These are phyloP conservation scores for Trichosporon inkin DNA, from an alignment of 1,284 basidiomycete species.

Conservation along the genomic window DNA sequence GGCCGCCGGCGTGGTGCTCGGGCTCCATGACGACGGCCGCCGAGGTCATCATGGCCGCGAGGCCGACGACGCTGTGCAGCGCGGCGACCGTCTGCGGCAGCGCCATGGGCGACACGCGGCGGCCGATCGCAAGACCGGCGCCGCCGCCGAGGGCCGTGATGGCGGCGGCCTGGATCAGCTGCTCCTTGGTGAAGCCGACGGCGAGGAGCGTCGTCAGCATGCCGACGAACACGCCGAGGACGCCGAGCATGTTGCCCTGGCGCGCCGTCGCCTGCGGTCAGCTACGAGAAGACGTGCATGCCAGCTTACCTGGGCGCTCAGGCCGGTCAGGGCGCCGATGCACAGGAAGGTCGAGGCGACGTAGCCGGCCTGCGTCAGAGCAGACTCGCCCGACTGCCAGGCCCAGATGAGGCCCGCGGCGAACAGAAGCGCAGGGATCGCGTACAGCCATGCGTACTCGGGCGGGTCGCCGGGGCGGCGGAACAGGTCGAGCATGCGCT, in stretches of 20 bases:
- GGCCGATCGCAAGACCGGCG: constrained; percentile 64
- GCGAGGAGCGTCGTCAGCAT: constrained; percentile 72
- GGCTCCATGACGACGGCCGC: constrained; percentile 72
- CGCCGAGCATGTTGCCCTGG: constrained; percentile 74
- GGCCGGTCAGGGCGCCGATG: constrained; percentile 57
- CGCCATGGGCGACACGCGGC: constrained; percentile 76
- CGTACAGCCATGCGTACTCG: constrained; percentile 76
- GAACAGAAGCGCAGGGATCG: constrained; percentile 69
- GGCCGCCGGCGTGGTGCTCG: constrained; percentile 26
- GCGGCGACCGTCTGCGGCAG: constrained; percentile 73
- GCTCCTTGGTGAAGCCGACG: constrained; percentile 70
- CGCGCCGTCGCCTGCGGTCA: constrained; percentile 64
- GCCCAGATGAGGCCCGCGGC: constrained; percentile 73
- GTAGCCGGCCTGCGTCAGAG: constrained; percentile 80
- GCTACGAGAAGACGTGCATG: not conserved
- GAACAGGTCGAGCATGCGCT: constrained; percentile 86
- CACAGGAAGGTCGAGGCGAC: constrained; percentile 73
- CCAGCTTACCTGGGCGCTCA: constrained; percentile 33
- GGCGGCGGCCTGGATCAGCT: constrained; percentile 70
- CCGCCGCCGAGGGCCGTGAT: constrained; percentile 66
- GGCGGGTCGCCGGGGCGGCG: constrained; percentile 77
- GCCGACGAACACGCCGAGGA: constrained; percentile 73
- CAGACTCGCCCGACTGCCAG: constrained; percentile 72
- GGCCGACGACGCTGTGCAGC: constrained; percentile 73
- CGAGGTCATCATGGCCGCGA: constrained; percentile 77